Evolutionary conservation across 495 filamentous ascomycete genomes (phyloP), one percentile per base, ranked within the genome.

Genomic region (Aspergillus wentii): DNA sequence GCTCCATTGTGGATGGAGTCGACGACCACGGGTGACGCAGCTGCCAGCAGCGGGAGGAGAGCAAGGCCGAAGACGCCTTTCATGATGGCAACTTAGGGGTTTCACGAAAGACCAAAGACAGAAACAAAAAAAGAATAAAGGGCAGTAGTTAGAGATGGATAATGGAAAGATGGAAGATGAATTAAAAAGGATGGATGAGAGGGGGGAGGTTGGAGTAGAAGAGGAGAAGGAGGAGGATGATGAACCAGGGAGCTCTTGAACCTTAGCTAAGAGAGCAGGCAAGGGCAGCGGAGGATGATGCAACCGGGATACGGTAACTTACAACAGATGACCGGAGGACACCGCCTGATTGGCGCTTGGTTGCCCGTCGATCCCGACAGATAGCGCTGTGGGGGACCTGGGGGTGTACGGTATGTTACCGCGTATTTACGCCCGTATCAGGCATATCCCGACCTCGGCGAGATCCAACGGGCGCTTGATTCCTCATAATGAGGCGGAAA

Each of bases 1-100:
- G 82, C 82, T 43, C 82, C 86, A 51, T 86, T 81, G 64, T 94
- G 84, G 61, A 92, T 85, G 48, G 88, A 84, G 48, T 81, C 82
- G 41, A 82, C 74, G 54, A 85, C 72, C 26, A 85, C 67, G 46
- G 91, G 90, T 35, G 86, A 85, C 33, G 88, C 85, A 49, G 77
- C 73, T 43, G 78, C 79, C 62, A 82, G 69, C 54, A 78, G 62
- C 45, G 82, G 82, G 41, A 88, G 68, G 43, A 80, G 43, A 40
- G 71, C 58, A 56, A 91, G 74, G 56, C 74, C 68, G 57, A 82
- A 41, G 61, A 82, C 49, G 67, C 76, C 80, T 72, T 79, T 88
- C 87, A 92, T 94, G 58, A 65, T 84, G 60, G 57, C 63, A 63
- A 62, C 66, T 59, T 43, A 58, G 49, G 59, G 61, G 51, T n/a